These are phyloP conservation scores for Orbilia ellipsospora DNA, from an alignment of 2,329 filamentous ascomycete species.

Conservation along the genomic window DNA sequence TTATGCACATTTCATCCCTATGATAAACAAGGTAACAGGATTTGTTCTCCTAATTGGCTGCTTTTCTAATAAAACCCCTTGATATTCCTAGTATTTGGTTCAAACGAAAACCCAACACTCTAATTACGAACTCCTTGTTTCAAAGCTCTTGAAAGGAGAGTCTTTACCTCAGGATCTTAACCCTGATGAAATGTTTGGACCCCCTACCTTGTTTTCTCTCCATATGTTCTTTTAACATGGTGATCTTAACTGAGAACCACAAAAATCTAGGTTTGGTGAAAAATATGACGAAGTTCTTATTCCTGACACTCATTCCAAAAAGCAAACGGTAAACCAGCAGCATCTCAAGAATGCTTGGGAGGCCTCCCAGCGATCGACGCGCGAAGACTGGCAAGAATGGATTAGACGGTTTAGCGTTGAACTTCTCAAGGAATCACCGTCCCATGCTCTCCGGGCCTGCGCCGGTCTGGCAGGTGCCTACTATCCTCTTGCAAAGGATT, in stretches of 20 bases:
- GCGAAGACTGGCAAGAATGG: conserved; percentile 99
- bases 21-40: conserved; percentile 79
- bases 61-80: conserved; percentile 26
- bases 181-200: conserved; percentile 71
- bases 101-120: conserved; percentile 84
- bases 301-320: conserved; percentile 88
- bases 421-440: conserved; percentile 91
- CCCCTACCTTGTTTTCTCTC: too few species aligned
- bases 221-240: neutral
- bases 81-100: conserved; percentile 68
- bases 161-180: conserved; percentile 94
- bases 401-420: conserved; percentile 96
- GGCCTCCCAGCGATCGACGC: conserved; percentile 93
- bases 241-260: conserved; percentile 15
- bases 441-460: conserved; percentile 92
- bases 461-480: conserved; percentile 91
- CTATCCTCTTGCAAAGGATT: conserved; percentile 85
- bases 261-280: conserved; percentile 70
- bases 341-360: conserved; percentile 98
- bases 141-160: conserved; percentile 93
- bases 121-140: conserved; percentile 91
- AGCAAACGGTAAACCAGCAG: conserved; percentile 95
- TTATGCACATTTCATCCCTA: conserved; percentile 92
- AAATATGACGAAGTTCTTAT: conserved; percentile 82
- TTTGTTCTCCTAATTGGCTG: neutral